phyloP scores from a whole-genome alignment of 176 grass and related monocot species.

The Eleusine indica region DNA sequence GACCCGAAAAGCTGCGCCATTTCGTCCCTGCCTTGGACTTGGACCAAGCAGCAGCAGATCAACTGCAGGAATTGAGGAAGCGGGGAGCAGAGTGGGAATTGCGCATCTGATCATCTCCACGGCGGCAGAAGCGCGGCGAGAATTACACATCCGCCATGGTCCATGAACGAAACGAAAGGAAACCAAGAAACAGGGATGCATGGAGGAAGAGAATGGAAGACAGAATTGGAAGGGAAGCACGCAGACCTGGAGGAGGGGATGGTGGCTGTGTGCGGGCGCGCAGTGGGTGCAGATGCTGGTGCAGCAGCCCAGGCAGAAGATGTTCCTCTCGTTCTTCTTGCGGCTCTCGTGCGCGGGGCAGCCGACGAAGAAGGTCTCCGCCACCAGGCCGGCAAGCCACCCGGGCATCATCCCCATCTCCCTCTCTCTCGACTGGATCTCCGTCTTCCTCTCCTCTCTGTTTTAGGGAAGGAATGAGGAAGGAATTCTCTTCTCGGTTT shows the following conservation, averaged over 20 bases:
- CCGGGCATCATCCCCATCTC: conserved; percentile 65
- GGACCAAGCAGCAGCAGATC: background rate
- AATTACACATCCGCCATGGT: background rate
- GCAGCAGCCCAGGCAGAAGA: conserved; percentile 92
- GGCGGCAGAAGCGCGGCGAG: too few relatives aligned
- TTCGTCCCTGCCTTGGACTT: background rate
- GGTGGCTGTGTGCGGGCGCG: conserved; percentile 56
- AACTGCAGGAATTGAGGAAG: background rate
- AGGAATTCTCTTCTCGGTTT: conserved; percentile 36
- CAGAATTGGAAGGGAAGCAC: too few relatives aligned
- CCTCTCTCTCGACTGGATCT: background rate
- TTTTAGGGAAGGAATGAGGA: background rate
- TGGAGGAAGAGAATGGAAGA: too few relatives aligned
- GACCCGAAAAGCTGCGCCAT: background rate
- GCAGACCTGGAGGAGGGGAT: conserved; percentile 76
- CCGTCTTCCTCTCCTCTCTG: background rate
- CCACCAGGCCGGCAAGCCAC: conserved; percentile 65
- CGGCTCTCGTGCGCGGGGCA: conserved; percentile 63
- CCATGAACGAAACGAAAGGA: background rate
- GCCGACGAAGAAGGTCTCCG: conserved; percentile 85
- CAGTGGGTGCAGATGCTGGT: conserved; percentile 83
- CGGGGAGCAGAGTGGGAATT: background rate
- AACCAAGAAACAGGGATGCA: background rate
- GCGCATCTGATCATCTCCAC: conserved; percentile 1
- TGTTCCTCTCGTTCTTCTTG: conserved; percentile 96